These are phyloP conservation scores for Wickerhamomyces sydowiorum DNA, from an alignment of 805 yeast genomes.

Conservation along the genomic window DNA sequence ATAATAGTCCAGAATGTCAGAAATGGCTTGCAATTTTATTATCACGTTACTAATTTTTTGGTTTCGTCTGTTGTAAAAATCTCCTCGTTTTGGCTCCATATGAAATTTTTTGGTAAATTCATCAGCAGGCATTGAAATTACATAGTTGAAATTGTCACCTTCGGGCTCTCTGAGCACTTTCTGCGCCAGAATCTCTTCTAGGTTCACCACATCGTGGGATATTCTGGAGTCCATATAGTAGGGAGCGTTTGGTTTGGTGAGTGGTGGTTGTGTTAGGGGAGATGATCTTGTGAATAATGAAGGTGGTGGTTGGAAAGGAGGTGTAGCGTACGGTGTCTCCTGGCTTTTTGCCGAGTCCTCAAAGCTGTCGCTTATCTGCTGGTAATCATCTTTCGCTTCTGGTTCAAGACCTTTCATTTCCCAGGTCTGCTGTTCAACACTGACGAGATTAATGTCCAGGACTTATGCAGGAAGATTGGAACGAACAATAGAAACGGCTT, in stretches of 20 bases:
- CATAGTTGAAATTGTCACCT: not conserved
- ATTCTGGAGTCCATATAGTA: not conserved
- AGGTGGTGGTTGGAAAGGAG: not conserved
- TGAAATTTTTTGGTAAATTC: not conserved
- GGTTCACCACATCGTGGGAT: not conserved
- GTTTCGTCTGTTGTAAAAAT: not conserved
- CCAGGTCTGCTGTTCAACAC: too few relatives aligned
- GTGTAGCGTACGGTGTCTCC: too few relatives aligned
- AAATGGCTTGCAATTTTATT: not conserved
- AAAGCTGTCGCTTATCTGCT: too few relatives aligned
- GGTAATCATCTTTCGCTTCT: too few relatives aligned
- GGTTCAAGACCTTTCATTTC: too few relatives aligned
- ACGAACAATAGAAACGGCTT: too few relatives aligned
- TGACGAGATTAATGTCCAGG: too few relatives aligned
- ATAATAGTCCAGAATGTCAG: not conserved
- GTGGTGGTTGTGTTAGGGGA: not conserved
- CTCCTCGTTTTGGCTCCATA: not conserved
- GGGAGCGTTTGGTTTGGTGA: not conserved
- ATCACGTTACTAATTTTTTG: not conserved
- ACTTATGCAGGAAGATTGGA: too few relatives aligned
- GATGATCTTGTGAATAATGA: not conserved
- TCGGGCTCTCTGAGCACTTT: not conserved
- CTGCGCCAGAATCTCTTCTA: not conserved
- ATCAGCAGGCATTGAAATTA: not conserved
- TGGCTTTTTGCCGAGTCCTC: too few relatives aligned